Evolutionary conservation across 768 basidiomycete genomes (phyloP).

Genomic region (Boletus barrowsii): DNA sequence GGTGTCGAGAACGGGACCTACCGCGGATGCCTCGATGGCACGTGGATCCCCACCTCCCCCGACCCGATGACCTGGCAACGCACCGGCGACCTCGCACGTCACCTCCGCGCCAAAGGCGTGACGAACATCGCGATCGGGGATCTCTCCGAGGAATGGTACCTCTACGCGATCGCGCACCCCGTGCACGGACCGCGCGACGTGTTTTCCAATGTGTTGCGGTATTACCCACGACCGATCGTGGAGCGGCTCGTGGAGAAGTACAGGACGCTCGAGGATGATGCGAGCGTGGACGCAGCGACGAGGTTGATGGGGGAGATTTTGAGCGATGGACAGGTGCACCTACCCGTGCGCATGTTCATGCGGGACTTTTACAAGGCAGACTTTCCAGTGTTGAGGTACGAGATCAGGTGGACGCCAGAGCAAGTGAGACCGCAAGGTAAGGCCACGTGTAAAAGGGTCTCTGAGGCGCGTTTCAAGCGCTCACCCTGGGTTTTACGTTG

Average conservation of each 20-base stretch:
- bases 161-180: slow-evolving; percentile 69
- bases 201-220: slow-evolving; percentile 54
- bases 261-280: slow-evolving; percentile 36
- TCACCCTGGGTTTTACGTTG: too few relatives aligned
- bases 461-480: too few relatives aligned
- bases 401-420: slow-evolving; percentile 68
- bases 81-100: slow-evolving; percentile 53
- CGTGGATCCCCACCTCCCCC: slow-evolving; percentile 52
- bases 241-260: slow-evolving; percentile 45
- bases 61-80: slow-evolving; percentile 70
- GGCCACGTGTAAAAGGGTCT: neutral
- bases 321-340: slow-evolving; percentile 61
- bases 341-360: slow-evolving; percentile 61
- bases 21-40: slow-evolving; percentile 59
- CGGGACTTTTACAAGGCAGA: slow-evolving; percentile 53
- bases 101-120: slow-evolving; percentile 55
- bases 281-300: slow-evolving; percentile 41
- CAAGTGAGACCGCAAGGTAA: slow-evolving; percentile 53
- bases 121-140: slow-evolving; percentile 65
- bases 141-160: slow-evolving; percentile 72
- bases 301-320: slow-evolving; percentile 57
- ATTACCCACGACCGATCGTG: slow-evolving; percentile 52
- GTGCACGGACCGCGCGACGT: slow-evolving; percentile 50
- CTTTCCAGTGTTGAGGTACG: slow-evolving; percentile 67
- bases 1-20: slow-evolving; percentile 60